Evolutionary conservation across 495 filamentous ascomycete genomes (phyloP).

Genomic region (Podospora australis): DNA sequence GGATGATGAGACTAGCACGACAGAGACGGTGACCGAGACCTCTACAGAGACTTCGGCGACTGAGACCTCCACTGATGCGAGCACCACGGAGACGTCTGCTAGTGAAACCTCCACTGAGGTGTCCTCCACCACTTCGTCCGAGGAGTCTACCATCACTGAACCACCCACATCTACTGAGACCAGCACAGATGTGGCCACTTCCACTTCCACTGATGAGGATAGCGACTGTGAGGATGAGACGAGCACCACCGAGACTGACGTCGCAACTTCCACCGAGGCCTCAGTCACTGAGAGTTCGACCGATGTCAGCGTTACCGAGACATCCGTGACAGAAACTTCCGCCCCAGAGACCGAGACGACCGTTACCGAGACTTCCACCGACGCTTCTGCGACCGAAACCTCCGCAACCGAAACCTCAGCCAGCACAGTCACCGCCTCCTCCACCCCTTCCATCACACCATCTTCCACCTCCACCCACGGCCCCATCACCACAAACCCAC

Average conservation of each 20-base stretch:
- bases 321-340: background rate
- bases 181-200: too few species aligned
- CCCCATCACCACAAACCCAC: slow-evolving; percentile 25
- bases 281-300: background rate
- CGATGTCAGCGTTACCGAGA: background rate
- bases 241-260: background rate
- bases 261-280: background rate
- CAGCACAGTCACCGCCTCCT: background rate
- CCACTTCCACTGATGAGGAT: too few species aligned
- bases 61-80: too few species aligned
- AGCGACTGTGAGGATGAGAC: too few species aligned
- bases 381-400: slow-evolving; percentile 1
- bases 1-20: too few species aligned
- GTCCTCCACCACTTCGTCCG: too few species aligned
- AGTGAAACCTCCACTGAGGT: too few species aligned
- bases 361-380: slow-evolving; percentile 12
- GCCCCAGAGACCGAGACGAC: slow-evolving; percentile 8
- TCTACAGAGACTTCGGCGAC: too few species aligned
- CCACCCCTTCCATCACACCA: background rate
- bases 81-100: too few species aligned
- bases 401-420: background rate
- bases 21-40: too few species aligned
- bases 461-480: background rate
- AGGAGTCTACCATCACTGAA: too few species aligned
- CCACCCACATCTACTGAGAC: too few species aligned